A percentile compares a stretch with the other conserved stretches of the same genome.
Conservation (phyloP, 108 stramenopile species). For the Nitzschia palea region DNA sequence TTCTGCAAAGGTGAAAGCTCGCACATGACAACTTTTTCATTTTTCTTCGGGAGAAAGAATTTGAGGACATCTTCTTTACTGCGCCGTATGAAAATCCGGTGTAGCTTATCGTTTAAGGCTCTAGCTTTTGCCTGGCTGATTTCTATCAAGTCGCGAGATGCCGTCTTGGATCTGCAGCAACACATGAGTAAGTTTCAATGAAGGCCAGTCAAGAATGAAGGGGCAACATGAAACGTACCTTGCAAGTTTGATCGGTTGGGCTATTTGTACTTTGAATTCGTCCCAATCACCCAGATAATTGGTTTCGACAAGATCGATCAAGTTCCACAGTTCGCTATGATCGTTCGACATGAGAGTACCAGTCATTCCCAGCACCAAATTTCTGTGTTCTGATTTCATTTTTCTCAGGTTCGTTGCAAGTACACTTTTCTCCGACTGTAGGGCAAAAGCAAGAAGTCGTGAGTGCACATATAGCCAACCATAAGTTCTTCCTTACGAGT, state of each 20-base stretch:
- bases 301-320: constrained; percentile 75
- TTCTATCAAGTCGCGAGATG: constrained; percentile 18
- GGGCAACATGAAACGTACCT: constrained; percentile 51
- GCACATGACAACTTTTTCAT: constrained; percentile 81
- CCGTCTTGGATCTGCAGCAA: neutral
- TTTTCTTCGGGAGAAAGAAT: constrained; percentile 70
- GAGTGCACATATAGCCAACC: too few species aligned
- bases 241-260: constrained; percentile 61
- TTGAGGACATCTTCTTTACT: constrained; percentile 64
- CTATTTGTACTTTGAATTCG: constrained; percentile 48
- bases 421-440: constrained; percentile 20
- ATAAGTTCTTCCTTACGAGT: too few species aligned
- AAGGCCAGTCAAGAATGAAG: neutral
- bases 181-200: neutral
- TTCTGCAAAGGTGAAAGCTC: constrained; percentile 77
- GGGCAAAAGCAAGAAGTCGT: too few species aligned
- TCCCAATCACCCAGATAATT: constrained; percentile 56
- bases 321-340: constrained; percentile 73
- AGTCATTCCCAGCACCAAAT: constrained; percentile 51
- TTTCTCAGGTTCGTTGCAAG: constrained; percentile 32
- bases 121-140: constrained; percentile 32
- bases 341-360: constrained; percentile 75
- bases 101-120: constrained; percentile 47
- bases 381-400: constrained; percentile 20
- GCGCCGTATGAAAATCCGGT: constrained; percentile 50